Percentiles rank a stretch among this genome's conserved stretches.
These are phyloP conservation scores for Blastocystis sp. DNA, from an alignment of 352 stramenopile genomes.

Conservation along the genomic window DNA sequence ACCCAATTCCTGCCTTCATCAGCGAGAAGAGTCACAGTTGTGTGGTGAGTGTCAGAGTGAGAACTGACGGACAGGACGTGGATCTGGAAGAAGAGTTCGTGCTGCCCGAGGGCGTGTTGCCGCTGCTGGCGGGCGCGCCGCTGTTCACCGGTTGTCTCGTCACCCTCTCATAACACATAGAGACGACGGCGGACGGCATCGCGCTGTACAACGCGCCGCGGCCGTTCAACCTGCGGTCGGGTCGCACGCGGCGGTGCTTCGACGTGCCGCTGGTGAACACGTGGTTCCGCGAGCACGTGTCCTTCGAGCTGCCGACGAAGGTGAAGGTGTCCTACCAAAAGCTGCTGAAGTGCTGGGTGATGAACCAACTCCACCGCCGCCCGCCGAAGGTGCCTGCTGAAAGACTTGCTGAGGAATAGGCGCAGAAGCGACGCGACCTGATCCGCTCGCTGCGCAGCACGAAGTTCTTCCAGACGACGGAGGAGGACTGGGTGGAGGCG, in stretches of 20 bases:
- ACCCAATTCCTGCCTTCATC: constrained; percentile 90
- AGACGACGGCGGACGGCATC: constrained; percentile 91
- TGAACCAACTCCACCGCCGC: constrained; percentile 92
- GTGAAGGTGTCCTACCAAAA: constrained; percentile 99
- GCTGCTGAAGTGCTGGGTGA: constrained; percentile 97
- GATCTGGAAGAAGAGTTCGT: constrained; percentile 84
- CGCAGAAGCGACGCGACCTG: constrained; percentile 91
- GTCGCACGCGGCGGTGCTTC: constrained; percentile 87
- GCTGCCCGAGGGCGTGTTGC: background rate
- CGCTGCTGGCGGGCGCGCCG: constrained; percentile 2
- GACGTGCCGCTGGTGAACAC: constrained; percentile 97
- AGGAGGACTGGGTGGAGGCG: constrained; percentile 97
- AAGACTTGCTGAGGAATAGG: constrained; percentile 78
- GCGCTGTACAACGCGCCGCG: constrained; percentile 93
- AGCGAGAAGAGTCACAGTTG: constrained; percentile 71
- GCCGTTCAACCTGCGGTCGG: constrained; percentile 93
- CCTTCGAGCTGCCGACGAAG: constrained; percentile 94
- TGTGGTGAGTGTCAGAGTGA: constrained; percentile 67
- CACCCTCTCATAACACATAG: constrained; percentile 80
- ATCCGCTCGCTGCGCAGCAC: constrained; percentile 98
- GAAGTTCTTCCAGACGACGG: constrained; percentile 99
- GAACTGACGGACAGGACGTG: constrained; percentile 71
- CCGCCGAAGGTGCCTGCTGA: constrained; percentile 70
- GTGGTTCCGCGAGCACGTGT: constrained; percentile 97
- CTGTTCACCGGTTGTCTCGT: constrained; percentile 14